Evolutionary conservation across 176 grass and related monocot species (phyloP).

Genomic region (Oryza rufipogon): DNA sequence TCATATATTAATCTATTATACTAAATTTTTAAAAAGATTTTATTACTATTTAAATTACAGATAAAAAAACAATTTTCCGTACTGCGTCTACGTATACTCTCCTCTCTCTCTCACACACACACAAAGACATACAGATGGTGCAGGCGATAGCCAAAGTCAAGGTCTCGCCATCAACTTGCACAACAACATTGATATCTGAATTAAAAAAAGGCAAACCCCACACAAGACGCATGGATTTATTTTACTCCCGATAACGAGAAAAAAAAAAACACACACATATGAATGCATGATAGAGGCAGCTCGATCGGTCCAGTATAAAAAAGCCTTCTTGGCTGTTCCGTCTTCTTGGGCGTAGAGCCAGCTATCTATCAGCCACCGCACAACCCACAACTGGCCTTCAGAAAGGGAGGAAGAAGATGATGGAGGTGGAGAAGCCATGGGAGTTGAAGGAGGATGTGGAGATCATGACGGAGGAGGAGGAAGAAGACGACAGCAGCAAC

Average conservation of each 20-base stretch:
- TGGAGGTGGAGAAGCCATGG: conserved; percentile 64
- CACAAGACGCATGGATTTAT: background rate
- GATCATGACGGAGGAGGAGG: conserved; percentile 33
- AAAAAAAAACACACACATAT: no score
- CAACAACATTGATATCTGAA: background rate
- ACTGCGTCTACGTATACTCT: no score
- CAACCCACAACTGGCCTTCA: background rate
- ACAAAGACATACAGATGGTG: no score
- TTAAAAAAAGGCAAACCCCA: background rate
- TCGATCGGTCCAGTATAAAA: background rate
- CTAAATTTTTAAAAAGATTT: no score
- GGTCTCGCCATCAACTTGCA: no score
- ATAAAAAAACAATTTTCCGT: no score
- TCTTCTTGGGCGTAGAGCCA: background rate
- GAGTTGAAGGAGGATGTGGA: conserved; percentile 42
- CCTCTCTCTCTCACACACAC: no score
- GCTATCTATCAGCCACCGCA: no score
- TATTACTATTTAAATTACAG: no score
- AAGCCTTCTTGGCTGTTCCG: background rate
- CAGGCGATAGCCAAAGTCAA: background rate
- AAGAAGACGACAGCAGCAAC: conserved; percentile 6
- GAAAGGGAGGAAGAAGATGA: background rate
- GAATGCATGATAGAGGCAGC: background rate
- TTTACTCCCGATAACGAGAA: background rate
- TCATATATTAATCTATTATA: no score